Evolutionary conservation across 495 filamentous ascomycete species (phyloP).

Genomic region (Penicillium longicatenatum): DNA sequence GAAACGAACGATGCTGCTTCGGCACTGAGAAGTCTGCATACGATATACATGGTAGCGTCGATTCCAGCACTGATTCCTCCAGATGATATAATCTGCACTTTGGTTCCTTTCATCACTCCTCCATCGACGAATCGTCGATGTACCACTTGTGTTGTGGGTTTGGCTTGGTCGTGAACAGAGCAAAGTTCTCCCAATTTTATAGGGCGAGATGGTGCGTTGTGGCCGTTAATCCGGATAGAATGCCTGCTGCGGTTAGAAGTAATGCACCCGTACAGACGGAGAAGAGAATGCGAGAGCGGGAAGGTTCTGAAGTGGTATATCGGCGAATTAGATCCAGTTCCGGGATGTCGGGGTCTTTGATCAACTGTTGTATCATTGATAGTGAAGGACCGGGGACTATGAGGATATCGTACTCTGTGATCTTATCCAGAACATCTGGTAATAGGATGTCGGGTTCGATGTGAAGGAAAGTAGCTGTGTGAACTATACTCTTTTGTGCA

Average conservation of each 20-base stretch:
- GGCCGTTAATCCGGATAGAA: constrained; percentile 68
- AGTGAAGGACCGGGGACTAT: constrained; percentile 57
- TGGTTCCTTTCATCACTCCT: constrained; percentile 60
- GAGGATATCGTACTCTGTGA: constrained; percentile 68
- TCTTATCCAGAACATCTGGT: constrained; percentile 62
- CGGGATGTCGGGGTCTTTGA: constrained; percentile 9
- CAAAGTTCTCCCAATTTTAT: constrained; percentile 66
- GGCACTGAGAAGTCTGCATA: constrained; percentile 67
- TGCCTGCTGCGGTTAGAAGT: constrained; percentile 66
- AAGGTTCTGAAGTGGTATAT: constrained; percentile 17
- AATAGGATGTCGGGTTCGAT: constrained; percentile 22
- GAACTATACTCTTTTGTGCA: constrained; percentile 34
- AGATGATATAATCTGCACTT: constrained; percentile 71
- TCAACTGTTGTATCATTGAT: constrained; percentile 8
- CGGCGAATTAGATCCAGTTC: constrained; percentile 18
- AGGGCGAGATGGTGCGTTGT: constrained; percentile 68
- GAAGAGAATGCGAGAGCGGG: constrained; percentile 56
- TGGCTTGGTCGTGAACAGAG: not conserved
- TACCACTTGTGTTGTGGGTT: constrained; percentile 42
- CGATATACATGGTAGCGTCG: constrained; percentile 74
- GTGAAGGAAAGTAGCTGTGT: constrained; percentile 13
- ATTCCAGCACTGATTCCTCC: constrained; percentile 72
- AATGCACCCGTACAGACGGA: constrained; percentile 75
- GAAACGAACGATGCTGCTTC: constrained; percentile 66
- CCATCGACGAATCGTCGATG: constrained; percentile 76